Base-by-base conservation (phyloP, 371 early-diverging fungal species). In the Apophysomyces variabilis region DNA sequence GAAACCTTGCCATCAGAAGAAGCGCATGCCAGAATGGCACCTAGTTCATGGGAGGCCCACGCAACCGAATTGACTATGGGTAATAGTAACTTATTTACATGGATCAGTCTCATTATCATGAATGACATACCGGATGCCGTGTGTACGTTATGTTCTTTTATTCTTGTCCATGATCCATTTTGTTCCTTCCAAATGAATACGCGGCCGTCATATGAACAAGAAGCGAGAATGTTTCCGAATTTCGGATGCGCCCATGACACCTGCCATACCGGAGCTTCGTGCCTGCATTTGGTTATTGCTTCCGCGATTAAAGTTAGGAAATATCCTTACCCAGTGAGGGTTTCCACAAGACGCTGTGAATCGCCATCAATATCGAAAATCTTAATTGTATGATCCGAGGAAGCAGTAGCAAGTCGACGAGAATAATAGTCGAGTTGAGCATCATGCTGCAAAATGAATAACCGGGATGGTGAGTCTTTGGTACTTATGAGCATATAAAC, bases 201-300 rank as follows among this genome's bases (percentile, higher is more conserved):
- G 58, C 92, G 90, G 38, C 93, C 91, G 74, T 99, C 99, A 72
- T 97, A 97, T 26, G 96, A 94, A 79, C 97, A 96, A 13, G 97
- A 96, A 11, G 98, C 99, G 47, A 99, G 84, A 57, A 98, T 90
- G 66, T 86, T 91, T 58, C 98, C 98, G 75, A 93, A 98, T 78
- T 96, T 96, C 43, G 99, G 99, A 74, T 99, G 99, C 5, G 97
- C 97, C 99, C 99, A 99, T 12, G 96, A 84, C n/a, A 99, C 95
- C 78, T 96, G 96, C 99, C 99, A 99, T n/a, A 99, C 98, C 5
- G 99, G 99, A 12, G 98, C 98, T 60, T 94, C 92, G 73, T 99
- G 98, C 16, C 96, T 94, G 50, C 21, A 50, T 50, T 1, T 16
- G 3, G 9, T 50, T 50, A 50, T 16, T 43, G 16, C 45, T 14